These are phyloP conservation scores for Tetracentron sinense DNA, from an alignment of 164 flowering plant genomes.

Conservation along the genomic window DNA sequence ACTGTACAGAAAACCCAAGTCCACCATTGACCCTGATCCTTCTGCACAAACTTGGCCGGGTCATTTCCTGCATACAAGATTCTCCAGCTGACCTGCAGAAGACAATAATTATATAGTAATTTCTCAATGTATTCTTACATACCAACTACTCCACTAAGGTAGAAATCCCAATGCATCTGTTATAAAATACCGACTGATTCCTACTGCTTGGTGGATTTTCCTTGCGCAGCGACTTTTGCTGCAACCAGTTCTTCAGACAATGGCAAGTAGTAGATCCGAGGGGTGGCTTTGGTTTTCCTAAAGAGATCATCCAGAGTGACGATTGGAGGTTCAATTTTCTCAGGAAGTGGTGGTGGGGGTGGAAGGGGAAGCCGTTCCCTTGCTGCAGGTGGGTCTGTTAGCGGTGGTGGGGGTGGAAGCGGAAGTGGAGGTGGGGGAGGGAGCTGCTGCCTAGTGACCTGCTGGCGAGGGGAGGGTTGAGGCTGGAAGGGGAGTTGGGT, in stretches of 20 bases:
- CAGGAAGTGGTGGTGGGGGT: slow-evolving; percentile 55
- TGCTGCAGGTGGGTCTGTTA: slow-evolving; percentile 35
- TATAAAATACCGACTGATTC: no score
- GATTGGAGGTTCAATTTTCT: slow-evolving; percentile 63
- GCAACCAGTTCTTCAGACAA: slow-evolving; percentile 78
- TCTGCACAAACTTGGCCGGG: no score
- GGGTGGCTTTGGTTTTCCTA: slow-evolving; percentile 69
- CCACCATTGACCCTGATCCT: no score
- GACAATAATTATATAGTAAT: no score
- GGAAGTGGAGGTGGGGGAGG: slow-evolving; percentile 62
- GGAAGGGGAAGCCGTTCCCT: slow-evolving; percentile 52
- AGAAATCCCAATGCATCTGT: no score
- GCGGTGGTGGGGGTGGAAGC: slow-evolving; percentile 33
- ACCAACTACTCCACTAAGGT: background rate
- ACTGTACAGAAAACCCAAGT: no score
- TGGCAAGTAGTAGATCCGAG: slow-evolving; percentile 84
- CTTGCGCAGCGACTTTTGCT: slow-evolving; percentile 49
- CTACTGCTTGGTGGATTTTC: slow-evolving; percentile 37
- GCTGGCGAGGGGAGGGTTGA: slow-evolving; percentile 48
- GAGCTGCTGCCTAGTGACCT: slow-evolving; percentile 39
- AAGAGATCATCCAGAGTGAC: slow-evolving; percentile 86
- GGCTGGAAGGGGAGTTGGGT: slow-evolving; percentile 24
- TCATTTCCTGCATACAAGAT: no score
- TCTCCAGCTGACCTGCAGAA: no score
- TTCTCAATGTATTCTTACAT: background rate